These are phyloP conservation scores for Ceratocystis albifundus DNA, from an alignment of 2,329 filamentous ascomycete genomes.

Conservation along the genomic window DNA sequence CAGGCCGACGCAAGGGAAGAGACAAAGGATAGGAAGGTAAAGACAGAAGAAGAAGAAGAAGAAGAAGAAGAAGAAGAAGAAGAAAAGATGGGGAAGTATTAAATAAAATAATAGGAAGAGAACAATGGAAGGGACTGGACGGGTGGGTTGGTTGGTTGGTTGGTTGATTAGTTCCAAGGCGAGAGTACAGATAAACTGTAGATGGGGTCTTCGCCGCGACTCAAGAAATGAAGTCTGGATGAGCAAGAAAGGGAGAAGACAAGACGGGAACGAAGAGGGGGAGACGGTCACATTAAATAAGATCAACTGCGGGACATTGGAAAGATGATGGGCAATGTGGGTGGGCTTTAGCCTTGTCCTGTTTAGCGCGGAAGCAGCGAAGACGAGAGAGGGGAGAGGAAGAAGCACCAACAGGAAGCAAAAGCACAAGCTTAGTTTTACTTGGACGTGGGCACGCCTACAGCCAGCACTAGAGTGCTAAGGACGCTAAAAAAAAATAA, in stretches of 20 bases:
- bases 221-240: constrained; percentile 18
- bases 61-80: too few species aligned
- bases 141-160: too few species aligned
- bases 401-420: not conserved
- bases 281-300: constrained; percentile 19
- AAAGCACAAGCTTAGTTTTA: constrained; percentile 4
- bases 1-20: not conserved
- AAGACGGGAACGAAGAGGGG: constrained; percentile 12
- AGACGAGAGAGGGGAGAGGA: not conserved
- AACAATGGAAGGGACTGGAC: not conserved
- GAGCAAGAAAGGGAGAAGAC: constrained; percentile 11
- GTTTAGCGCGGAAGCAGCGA: constrained; percentile 12
- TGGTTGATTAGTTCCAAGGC: not conserved
- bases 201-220: constrained; percentile 15
- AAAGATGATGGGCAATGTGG: not conserved
- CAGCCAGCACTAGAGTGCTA: not conserved
- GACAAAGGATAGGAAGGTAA: not conserved
- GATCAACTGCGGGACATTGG: not conserved
- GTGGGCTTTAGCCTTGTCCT: not conserved
- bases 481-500: constrained; percentile 6
- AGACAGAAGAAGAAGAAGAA: too few species aligned
- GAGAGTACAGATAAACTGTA: constrained; percentile 2
- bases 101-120: not conserved
- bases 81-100: too few species aligned
- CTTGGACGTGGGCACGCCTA: not conserved